These are phyloP conservation scores for Fusarium chlamydosporum DNA, from an alignment of 2,329 filamentous ascomycete genomes.

Conservation along the genomic window DNA sequence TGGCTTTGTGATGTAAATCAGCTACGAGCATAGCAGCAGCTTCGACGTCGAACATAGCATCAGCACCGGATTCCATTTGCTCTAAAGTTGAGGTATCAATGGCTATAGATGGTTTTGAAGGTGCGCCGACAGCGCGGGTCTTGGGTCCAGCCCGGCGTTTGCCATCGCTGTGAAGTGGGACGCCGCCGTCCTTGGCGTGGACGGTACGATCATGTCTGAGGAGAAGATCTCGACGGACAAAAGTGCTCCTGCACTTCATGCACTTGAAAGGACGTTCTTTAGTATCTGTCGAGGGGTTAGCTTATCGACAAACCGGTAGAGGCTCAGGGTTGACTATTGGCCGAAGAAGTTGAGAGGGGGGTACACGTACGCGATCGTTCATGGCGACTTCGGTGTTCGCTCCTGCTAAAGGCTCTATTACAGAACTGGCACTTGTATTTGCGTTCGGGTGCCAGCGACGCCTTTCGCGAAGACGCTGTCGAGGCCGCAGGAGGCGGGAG, in stretches of 20 bases:
- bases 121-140: conserved; percentile 71
- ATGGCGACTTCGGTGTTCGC: conserved; percentile 96
- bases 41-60: conserved; percentile 95
- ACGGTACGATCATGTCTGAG: conserved; percentile 98
- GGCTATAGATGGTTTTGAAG: conserved; percentile 81
- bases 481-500: conserved; percentile 75
- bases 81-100: conserved; percentile 90
- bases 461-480: conserved; percentile 80
- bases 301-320: conserved; percentile 11
- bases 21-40: conserved; percentile 98
- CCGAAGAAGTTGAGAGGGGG: conserved; percentile 20
- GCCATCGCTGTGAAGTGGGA: conserved; percentile 92
- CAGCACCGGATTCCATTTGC: conserved; percentile 91
- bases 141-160: conserved; percentile 85
- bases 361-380: conserved; percentile 95
- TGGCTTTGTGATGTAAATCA: conserved; percentile 96
- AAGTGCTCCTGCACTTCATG: conserved; percentile 97
- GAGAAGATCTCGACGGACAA: conserved; percentile 95
- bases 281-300: conserved; percentile 76
- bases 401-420: conserved; percentile 95
- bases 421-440: conserved; percentile 99
- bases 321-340: conserved; percentile 23
- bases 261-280: conserved; percentile 99
- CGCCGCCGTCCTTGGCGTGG: conserved; percentile 96
- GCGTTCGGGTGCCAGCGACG: conserved; percentile 86